Conservation (phyloP, 2,329 filamentous ascomycete genomes). For the Periconia sp. region DNA sequence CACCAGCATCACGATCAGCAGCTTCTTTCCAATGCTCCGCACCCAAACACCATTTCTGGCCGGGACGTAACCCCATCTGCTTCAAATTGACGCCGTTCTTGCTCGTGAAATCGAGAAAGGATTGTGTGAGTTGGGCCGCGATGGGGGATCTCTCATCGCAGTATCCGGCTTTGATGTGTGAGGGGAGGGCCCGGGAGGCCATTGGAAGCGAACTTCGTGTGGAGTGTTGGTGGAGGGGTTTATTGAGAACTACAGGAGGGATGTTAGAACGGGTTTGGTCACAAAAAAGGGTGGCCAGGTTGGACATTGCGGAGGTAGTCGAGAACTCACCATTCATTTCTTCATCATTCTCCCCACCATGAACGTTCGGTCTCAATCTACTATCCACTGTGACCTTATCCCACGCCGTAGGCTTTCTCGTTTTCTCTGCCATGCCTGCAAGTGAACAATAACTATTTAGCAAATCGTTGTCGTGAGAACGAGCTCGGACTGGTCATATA, state of each 20-base stretch:
- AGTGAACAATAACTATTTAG: not conserved
- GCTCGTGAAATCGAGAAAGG: conserved; percentile 13
- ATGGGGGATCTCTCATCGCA: conserved; percentile 14
- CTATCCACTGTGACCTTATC: not conserved
- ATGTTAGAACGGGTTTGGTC: not conserved
- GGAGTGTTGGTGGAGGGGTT: conserved; percentile 14
- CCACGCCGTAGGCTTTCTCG: not conserved
- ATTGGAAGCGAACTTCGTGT: conserved; percentile 14
- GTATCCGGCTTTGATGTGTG: conserved; percentile 14
- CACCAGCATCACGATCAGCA: conserved; percentile 8
- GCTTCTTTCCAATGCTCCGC: conserved; percentile 12
- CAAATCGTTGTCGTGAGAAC: no score
- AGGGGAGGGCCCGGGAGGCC: conserved; percentile 13
- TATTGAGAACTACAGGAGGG: conserved; percentile 6
- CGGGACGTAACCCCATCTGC: conserved; percentile 13
- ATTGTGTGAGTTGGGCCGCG: conserved; percentile 11
- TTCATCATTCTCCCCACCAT: conserved; percentile 7
- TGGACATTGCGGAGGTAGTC: not conserved
- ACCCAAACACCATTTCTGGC: conserved; percentile 15
- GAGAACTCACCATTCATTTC: conserved; percentile 8
- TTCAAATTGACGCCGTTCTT: conserved; percentile 13
- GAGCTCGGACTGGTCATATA: no score
- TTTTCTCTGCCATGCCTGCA: not conserved
- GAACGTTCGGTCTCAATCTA: not conserved
- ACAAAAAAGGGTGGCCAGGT: not conserved